Conservation (phyloP, 192 early-diverging fungal genomes). For the Nowakowskiella sp. region DNA sequence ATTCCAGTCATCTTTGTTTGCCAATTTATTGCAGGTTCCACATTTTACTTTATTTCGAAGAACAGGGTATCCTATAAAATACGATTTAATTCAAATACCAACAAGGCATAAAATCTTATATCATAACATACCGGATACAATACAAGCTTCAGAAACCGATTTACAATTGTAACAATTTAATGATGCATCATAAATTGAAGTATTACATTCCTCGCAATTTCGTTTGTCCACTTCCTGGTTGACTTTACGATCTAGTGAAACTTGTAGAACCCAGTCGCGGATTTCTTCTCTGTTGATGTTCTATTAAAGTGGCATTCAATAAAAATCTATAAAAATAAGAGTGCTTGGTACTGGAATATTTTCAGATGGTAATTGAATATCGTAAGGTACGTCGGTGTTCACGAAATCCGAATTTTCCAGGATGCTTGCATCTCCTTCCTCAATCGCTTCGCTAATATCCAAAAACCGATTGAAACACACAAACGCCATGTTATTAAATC, state of each 20-base stretch:
- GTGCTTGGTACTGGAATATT: constrained; percentile 39
- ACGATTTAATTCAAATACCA: not conserved
- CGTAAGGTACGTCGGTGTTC: constrained; percentile 54
- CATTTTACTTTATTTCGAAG: constrained; percentile 42
- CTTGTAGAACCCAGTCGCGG: constrained; percentile 57
- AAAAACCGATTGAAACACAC: constrained; percentile 58
- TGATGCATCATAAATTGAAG: constrained; percentile 43
- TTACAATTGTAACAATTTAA: constrained; percentile 42
- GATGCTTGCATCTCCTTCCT: constrained; percentile 44
- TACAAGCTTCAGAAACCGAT: constrained; percentile 37
- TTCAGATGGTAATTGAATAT: constrained; percentile 39
- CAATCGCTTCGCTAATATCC: constrained; percentile 53
- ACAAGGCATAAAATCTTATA: not conserved
- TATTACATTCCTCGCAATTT: constrained; percentile 49
- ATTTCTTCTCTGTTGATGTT: constrained; percentile 49
- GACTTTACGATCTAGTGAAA: constrained; percentile 52
- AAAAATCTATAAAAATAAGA: too few relatives aligned
- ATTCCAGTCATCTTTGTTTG: constrained; percentile 64
- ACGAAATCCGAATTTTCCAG: constrained; percentile 50
- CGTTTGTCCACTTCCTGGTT: constrained; percentile 49
- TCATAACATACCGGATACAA: constrained; percentile 45
- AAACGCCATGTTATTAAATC: constrained; percentile 55
- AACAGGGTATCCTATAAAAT: constrained; percentile 46
- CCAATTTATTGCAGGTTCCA: constrained; percentile 32
- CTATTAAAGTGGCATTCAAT: too few relatives aligned